Evolutionary conservation across 306 rosid genomes (phyloP).

Genomic region (Sphenostylis stenocarpa): DNA sequence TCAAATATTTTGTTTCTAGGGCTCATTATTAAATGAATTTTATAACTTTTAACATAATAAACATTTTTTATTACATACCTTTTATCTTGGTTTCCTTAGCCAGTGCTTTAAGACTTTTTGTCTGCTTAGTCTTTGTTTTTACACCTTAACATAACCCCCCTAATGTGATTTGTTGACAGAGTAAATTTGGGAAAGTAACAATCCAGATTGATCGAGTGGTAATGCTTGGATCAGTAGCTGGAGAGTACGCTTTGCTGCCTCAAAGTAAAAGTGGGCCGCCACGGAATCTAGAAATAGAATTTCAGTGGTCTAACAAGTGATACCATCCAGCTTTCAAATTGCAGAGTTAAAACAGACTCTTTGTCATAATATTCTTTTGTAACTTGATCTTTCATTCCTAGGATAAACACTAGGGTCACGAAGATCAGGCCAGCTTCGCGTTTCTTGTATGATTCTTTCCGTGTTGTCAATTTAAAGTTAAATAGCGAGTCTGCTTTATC

Average conservation of each 20-base stretch:
- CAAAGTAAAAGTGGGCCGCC: constrained; percentile 92
- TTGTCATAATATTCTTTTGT: constrained; percentile 61
- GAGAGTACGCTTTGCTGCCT: constrained; percentile 89
- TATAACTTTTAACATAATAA: neutral
- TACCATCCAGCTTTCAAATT: constrained; percentile 29
- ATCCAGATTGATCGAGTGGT: constrained; percentile 96
- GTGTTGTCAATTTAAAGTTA: constrained; percentile 42
- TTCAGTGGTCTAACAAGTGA: constrained; percentile 96
- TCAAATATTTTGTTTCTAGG: neutral
- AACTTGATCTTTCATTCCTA: constrained; percentile 47
- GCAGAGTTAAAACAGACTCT: constrained; percentile 37
- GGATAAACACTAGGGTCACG: constrained; percentile 36
- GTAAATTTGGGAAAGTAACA: constrained; percentile 95
- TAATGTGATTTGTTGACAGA: constrained; percentile 50
- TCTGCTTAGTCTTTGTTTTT: neutral
- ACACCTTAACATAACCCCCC: neutral
- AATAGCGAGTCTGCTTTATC: constrained; percentile 30
- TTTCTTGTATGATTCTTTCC: constrained; percentile 44
- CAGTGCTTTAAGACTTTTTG: neutral
- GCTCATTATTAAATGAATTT: neutral
- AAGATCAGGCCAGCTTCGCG: constrained; percentile 39
- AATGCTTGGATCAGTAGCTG: constrained; percentile 97
- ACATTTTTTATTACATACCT: neutral
- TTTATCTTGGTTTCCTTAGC: neutral
- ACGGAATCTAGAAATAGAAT: constrained; percentile 93